Evolutionary conservation across 345 rosid species (phyloP), one percentile per base, ranked within the genome.

Genomic region (Durio zibethinus): DNA sequence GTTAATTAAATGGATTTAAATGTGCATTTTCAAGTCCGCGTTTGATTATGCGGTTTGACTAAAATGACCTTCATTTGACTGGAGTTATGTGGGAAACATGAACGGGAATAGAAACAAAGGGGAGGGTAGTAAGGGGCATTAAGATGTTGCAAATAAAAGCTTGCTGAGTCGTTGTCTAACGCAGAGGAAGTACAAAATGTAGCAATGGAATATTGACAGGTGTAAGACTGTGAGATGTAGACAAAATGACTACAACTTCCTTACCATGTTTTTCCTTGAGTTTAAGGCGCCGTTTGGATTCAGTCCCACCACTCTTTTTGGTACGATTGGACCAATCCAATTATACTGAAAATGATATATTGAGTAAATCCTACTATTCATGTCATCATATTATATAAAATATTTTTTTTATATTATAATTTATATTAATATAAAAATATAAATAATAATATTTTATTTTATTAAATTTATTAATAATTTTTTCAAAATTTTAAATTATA

Each of bases 1-100:
- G 14, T 47, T 27, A 63, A 74, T 76, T 5, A 80, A 72, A 16
- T 31, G 12, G 29, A 60, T 61, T 78, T 20, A 33, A 74, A 18
- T 25, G 31, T 36, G 33, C 1, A 59, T 3, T 7, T 6, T 8
- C 16, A 65, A 4, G 27, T 73, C 73, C 76, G 25, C 4, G 3
- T 54, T 54, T 33, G 11, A 42, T 9, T 53, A 1, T 31, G 3
- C 0, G n/a, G 47, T 11, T 62, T 2, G 65, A 6, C 79, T 14
- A 67, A 74, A 57, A 56, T 29, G 8, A 42, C 83, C 75, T 38
- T 60, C 0, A 0, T 10, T 43, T 15, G 69, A 61, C 5, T 4
- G 16, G 4, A 5, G 9, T 33, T 5, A 20, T 0, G 21, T 9
- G 14, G 33, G 7, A 16, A 20, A 63, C 7, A 2, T 20, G 45